phyloP scores from a whole-genome alignment of 2,329 filamentous ascomycete species.

The Phaeoacremonium minimum region DNA sequence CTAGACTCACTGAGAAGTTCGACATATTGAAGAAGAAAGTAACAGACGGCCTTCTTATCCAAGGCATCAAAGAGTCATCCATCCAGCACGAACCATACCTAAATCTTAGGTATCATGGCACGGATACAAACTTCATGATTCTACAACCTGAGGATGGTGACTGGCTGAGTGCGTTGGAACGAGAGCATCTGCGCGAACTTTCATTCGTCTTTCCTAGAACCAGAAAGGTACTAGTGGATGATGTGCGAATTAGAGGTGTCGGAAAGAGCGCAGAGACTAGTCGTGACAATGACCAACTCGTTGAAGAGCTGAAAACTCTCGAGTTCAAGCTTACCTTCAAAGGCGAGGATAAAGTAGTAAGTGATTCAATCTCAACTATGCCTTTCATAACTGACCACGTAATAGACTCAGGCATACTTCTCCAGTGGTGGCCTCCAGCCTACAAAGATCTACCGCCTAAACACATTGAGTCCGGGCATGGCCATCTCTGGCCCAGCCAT shows the following conservation, averaged over 20 bases:
- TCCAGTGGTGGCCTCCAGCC: conserved; percentile 12
- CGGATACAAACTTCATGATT: conserved; percentile 83
- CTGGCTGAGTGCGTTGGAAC: conserved; percentile 72
- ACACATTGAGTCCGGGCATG: conserved; percentile 1
- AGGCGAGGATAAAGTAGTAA: conserved; percentile 2
- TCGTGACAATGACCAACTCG: conserved; percentile 5
- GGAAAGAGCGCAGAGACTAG: conserved; percentile 58
- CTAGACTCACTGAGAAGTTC: conserved; percentile 67
- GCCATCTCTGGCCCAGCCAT: conserved; percentile 4
- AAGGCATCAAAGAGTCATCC: conserved; percentile 68
- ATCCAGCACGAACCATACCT: conserved; percentile 85
- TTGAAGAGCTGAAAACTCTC: conserved; percentile 4
- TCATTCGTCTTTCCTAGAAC: conserved; percentile 45
- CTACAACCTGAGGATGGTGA: conserved; percentile 65
- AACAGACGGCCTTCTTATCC: conserved; percentile 56
- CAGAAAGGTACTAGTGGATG: conserved; percentile 83
- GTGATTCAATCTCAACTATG: too few relatives aligned
- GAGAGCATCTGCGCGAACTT: conserved; percentile 5
- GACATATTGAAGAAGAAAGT: conserved; percentile 70
- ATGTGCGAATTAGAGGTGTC: conserved; percentile 78
- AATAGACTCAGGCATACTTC: conserved; percentile 4
- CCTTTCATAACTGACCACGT: too few relatives aligned
- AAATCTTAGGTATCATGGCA: conserved; percentile 83
- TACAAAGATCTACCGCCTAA: conserved; percentile 4
- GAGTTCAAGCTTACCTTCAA: background rate